Conservation (phyloP, 306 rosid genomes). For the Casuarina cunninghamiana region DNA sequence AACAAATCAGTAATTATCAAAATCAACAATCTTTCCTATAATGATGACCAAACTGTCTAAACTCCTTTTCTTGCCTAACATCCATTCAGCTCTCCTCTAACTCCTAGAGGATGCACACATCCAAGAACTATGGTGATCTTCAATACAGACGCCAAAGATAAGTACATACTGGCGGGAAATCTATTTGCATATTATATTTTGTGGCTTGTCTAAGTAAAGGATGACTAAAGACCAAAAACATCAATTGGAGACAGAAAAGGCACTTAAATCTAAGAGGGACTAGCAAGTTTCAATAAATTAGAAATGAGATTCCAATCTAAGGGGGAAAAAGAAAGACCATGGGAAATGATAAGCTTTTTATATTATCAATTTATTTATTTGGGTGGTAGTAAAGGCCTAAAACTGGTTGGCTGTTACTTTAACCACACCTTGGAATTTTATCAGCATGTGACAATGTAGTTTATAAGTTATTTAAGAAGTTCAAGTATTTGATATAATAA, state of each 20-base stretch:
- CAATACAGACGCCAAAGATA: background rate
- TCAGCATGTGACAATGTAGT: background rate
- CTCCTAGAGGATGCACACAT: background rate
- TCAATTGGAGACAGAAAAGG: background rate
- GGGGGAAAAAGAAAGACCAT: background rate
- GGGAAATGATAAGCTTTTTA: background rate
- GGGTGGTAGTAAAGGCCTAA: background rate
- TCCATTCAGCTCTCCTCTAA: background rate
- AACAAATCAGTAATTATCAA: background rate
- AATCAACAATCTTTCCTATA: background rate
- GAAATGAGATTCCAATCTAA: background rate
- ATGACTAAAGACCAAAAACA: background rate
- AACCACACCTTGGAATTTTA: background rate
- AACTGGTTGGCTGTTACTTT: background rate
- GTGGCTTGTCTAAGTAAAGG: background rate
- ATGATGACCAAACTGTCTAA: background rate
- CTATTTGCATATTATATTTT: background rate
- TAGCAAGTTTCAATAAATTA: background rate
- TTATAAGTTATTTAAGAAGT: background rate
- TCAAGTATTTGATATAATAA: background rate
- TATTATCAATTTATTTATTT: too few relatives aligned
- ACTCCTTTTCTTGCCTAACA: background rate
- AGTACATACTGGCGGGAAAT: background rate
- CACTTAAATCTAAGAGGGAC: background rate
- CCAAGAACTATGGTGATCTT: background rate